Base-by-base conservation (phyloP, 1,284 basidiomycete genomes). In the Phlebopus sp. region DNA sequence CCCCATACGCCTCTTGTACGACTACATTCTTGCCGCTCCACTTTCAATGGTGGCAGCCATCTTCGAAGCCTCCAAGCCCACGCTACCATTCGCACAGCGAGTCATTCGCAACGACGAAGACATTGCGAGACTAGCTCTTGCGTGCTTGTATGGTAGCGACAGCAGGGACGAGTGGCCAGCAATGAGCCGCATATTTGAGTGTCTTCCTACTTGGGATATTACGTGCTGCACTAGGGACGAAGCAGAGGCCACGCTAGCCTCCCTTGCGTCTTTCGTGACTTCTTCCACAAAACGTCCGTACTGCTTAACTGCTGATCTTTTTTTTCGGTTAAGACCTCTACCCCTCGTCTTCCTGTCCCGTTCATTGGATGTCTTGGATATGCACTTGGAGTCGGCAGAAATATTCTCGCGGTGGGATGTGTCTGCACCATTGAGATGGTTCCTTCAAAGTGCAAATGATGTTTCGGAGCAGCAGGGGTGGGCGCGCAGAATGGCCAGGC, bases 171-270 rank as follows among this genome's bases (percentile, higher is more conserved):
- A 84, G 54, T 96, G 90, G 92, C 60, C 81, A 0, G 84, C 76
- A 1, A 96, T 96, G 92, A 90, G 86, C 55, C 74, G 76, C 30
- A 90, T 97, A 48, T 97, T 97, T 64, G 94, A 97, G 64, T 97
- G 92, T 62, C 74, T 97, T 37, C 94, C 94, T 0, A 92, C 86
- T 7, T 97, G 92, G 92, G 83, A 86, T 50, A 74, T 84, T 25
- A 63, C 75, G 2, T 64, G 69, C 19, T 75, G 76, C 10, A 78
- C 79, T 44, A 76, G 77, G 32, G 77, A 79, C 53, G 82, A 83
- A 44, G 83, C 81, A 11, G 84, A 92, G 47, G 87, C 86, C 11
- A 94, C 90, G 0, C 74, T 94, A 38, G 68, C 79, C 5, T 91
- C 90, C 9, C 80, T 96, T 14, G 87, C 86, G 14, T 71, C 79